These are phyloP conservation scores for Globisporangium cystogenes DNA, from an alignment of 352 stramenopile genomes.

Conservation along the genomic window DNA sequence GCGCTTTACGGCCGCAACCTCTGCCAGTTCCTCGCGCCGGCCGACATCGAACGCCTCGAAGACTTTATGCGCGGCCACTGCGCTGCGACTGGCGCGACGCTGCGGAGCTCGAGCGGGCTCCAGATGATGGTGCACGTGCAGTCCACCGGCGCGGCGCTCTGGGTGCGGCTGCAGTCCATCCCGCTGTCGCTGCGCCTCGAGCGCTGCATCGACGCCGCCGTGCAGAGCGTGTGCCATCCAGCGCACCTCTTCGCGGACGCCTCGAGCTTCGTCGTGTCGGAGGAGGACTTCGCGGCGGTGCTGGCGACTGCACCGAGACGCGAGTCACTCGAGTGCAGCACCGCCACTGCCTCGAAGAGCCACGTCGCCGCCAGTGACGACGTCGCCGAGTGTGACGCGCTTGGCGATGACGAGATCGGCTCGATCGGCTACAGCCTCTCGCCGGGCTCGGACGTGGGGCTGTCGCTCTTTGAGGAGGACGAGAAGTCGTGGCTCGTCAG, in stretches of 20 bases:
- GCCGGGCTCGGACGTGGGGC: background rate
- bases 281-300: constrained; percentile 49
- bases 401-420: background rate
- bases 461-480: background rate
- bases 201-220: constrained; percentile 76
- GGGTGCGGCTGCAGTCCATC: constrained; percentile 51
- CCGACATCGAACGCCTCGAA: constrained; percentile 58
- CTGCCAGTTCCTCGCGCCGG: constrained; percentile 41
- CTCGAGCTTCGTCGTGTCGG: constrained; percentile 66
- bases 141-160: constrained; percentile 23
- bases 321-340: background rate
- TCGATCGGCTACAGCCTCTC: constrained; percentile 5
- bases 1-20: constrained; percentile 64
- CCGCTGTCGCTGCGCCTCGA: constrained; percentile 67
- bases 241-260: constrained; percentile 58
- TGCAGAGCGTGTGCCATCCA: constrained; percentile 30
- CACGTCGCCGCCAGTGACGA: background rate
- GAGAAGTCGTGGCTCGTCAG: background rate
- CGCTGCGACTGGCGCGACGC: constrained; percentile 12
- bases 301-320: constrained; percentile 16
- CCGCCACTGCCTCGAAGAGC: too few relatives aligned
- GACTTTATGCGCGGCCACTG: constrained; percentile 38
- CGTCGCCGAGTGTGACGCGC: background rate
- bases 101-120: constrained; percentile 22
- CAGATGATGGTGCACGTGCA: constrained; percentile 41